Conservation (phyloP, 2,329 filamentous ascomycete species). For the Ophiostoma piceae region DNA sequence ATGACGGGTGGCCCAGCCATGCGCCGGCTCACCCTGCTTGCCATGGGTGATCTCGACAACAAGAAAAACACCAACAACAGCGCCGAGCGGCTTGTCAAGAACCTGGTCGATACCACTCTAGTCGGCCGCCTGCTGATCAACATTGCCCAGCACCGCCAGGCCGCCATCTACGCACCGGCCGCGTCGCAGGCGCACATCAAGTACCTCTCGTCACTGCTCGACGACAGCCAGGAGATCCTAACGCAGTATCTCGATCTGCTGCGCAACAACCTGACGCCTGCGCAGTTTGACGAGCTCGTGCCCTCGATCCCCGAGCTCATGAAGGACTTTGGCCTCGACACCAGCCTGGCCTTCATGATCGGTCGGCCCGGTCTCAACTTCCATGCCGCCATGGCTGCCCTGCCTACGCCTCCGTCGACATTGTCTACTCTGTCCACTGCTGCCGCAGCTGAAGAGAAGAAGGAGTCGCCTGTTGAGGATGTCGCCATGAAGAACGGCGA, state of each 20-base stretch:
- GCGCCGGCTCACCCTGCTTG: conserved; percentile 72
- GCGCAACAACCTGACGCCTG: conserved; percentile 67
- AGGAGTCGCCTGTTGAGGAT: neutral
- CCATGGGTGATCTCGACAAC: conserved; percentile 62
- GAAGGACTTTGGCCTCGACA: conserved; percentile 70
- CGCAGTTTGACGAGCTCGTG: conserved; percentile 72
- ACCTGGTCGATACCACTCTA: conserved; percentile 70
- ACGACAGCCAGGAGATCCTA: conserved; percentile 82
- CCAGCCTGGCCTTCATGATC: conserved; percentile 79
- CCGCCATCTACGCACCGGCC: conserved; percentile 71
- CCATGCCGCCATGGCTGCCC: conserved; percentile 39
- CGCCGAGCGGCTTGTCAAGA: conserved; percentile 72
- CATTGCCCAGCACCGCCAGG: conserved; percentile 82
- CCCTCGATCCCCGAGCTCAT: conserved; percentile 72
- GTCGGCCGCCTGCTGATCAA: conserved; percentile 81
- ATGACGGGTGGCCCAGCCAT: conserved; percentile 82
- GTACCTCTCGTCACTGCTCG: conserved; percentile 77
- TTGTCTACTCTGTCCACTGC: neutral
- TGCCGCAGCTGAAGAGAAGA: conserved; percentile 2
- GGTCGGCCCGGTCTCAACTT: conserved; percentile 68
- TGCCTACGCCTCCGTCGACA: conserved; percentile 4
- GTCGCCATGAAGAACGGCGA: neutral
- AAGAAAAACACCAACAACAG: conserved; percentile 38
- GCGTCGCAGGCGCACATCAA: conserved; percentile 78
- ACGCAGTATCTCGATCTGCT: conserved; percentile 86